phyloP scores from a whole-genome alignment of 345 rosid genomes.

The Jatropha curcas region DNA sequence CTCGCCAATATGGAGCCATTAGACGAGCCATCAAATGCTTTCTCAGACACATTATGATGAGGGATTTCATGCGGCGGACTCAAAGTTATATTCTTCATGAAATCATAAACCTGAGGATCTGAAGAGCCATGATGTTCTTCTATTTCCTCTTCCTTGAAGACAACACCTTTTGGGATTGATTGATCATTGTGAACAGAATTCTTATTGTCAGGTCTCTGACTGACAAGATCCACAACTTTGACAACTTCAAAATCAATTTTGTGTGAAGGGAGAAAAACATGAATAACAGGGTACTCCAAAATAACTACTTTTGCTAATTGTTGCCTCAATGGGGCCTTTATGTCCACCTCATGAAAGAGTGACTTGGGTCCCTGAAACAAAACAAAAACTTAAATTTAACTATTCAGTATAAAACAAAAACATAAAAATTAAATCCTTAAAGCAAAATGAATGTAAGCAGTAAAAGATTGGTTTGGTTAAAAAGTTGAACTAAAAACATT shows the following conservation, averaged over 20 bases:
- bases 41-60: constrained; percentile 19
- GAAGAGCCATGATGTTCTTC: constrained; percentile 45
- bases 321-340: constrained; percentile 54
- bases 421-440: background rate
- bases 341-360: constrained; percentile 62
- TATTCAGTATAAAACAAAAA: background rate
- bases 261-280: constrained; percentile 78
- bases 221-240: constrained; percentile 26
- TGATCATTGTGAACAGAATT: constrained; percentile 31
- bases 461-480: background rate
- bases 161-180: constrained; percentile 41
- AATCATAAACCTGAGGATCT: constrained; percentile 52
- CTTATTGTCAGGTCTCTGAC: constrained; percentile 25
- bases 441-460: background rate
- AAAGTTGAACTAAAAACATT: background rate
- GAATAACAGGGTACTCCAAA: constrained; percentile 82
- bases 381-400: background rate
- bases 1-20: constrained; percentile 19
- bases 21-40: constrained; percentile 12
- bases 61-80: constrained; percentile 27
- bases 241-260: constrained; percentile 60
- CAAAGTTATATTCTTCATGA: constrained; percentile 26
- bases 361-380: constrained; percentile 62
- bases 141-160: constrained; percentile 69
- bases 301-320: constrained; percentile 59